Base-by-base conservation (phyloP, 495 filamentous ascomycete species). In the Lophiostoma macrostomum region DNA sequence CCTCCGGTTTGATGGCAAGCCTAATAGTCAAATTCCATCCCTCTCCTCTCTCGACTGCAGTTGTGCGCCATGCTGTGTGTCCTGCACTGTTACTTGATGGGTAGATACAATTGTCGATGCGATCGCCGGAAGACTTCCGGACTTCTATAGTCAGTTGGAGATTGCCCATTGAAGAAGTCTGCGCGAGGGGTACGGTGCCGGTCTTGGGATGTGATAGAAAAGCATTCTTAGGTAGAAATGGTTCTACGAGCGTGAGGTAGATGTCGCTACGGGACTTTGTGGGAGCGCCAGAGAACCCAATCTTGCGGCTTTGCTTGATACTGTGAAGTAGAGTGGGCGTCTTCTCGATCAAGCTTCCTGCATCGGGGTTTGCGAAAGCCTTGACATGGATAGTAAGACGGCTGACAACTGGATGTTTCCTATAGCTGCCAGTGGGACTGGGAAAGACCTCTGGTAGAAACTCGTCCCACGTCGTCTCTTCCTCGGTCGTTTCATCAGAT, bases 241-340 rank as follows among this genome's bases (percentile, higher is more conserved):
- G 84, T 58, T 88, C 83, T 30, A 80, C 79, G 42, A 99, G 67
- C 0, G 88, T 95, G 19, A 99, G 66, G 65, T 97, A 99, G 39
- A 99, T 96, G 64, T 99, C 93, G 11, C 88, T 95, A 56, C 93
- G 73, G 7, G 88, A 77, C 61, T 87, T 87, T 0, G 86, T 88
- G 0, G 93, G 93, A 6, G 90, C 91, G 16, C 90, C 90, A 2
- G 93, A 85, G 69, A 99, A 99, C n/a, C 90, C 91, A 61, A 96
- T 90, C 67, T 91, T 90, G 56, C 77, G 80, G 5, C 90, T 91
- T 58, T 83, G 84, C 53, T 76, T 76, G 50, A 96, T 79, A 34
- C 83, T 81, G 46, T 94, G 87, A 29, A 97, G 80, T 4, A 94
- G 72, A 0, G 93, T 97, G 7, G 91, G 94, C 12, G 91, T 96